phyloP scores from a whole-genome alignment of 2,329 filamentous ascomycete species.

The Aureobasidium pullulans region DNA sequence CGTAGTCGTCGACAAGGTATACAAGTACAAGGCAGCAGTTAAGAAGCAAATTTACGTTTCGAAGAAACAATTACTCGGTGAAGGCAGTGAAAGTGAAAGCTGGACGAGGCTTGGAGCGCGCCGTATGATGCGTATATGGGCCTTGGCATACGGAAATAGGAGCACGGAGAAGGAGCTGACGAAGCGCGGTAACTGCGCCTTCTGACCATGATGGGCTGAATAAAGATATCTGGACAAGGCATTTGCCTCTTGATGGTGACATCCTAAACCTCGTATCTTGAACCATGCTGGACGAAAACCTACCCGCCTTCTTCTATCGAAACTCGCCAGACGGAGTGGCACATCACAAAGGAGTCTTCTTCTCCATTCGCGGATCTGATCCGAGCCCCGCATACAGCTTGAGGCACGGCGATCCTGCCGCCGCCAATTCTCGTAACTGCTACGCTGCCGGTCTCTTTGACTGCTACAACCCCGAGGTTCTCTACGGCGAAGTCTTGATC shows the following conservation, averaged over 20 bases:
- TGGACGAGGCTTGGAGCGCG: not conserved
- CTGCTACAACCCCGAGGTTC: constrained; percentile 67
- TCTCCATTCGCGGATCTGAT: constrained; percentile 70
- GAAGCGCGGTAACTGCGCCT: constrained; percentile 4
- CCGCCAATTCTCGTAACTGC: constrained; percentile 63
- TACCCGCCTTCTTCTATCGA: constrained; percentile 65
- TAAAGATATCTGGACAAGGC: constrained; percentile 3
- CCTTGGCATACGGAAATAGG: not conserved
- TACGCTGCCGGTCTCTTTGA: constrained; percentile 85
- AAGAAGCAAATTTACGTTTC: not conserved
- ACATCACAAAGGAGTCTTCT: constrained; percentile 48
- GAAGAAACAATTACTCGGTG: not conserved
- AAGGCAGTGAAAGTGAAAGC: not conserved
- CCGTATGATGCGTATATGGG: constrained; percentile 2
- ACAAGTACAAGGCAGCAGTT: not conserved
- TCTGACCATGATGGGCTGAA: not conserved
- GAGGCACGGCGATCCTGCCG: constrained; percentile 60
- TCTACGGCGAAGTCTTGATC: constrained; percentile 81
- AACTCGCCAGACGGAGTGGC: constrained; percentile 41
- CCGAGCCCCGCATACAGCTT: constrained; percentile 74
- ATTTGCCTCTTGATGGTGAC: not conserved
- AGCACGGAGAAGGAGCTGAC: constrained; percentile 3
- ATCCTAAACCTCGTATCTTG: not conserved
- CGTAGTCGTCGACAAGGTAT: not conserved
- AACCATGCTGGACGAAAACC: constrained; percentile 82